These are phyloP conservation scores for Castanea mollissima DNA, from an alignment of 306 rosid genomes.

Conservation along the genomic window DNA sequence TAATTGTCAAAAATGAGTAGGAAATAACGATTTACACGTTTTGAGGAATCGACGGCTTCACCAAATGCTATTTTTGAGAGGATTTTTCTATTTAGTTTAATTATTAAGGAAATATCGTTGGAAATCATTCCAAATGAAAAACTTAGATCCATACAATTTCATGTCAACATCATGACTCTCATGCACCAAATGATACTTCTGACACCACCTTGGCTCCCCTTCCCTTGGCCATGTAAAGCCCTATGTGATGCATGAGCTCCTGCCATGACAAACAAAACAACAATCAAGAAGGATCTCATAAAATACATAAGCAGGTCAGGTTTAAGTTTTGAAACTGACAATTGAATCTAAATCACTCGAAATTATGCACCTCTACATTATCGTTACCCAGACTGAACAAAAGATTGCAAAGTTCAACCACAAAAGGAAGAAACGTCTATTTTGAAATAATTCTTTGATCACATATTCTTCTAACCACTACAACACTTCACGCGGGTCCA, in stretches of 20 bases:
- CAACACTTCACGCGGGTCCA: neutral
- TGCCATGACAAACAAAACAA: slow-evolving; percentile 19
- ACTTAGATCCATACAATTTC: too few relatives aligned
- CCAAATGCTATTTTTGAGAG: too few relatives aligned
- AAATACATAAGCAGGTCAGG: neutral
- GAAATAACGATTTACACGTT: too few relatives aligned
- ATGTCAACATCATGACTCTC: neutral
- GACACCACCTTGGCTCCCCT: slow-evolving; percentile 89
- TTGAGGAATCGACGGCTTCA: too few relatives aligned
- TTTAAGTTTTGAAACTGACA: neutral
- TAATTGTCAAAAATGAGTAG: too few relatives aligned
- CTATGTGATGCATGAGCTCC: slow-evolving; percentile 89
- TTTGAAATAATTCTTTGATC: neutral
- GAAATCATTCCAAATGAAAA: too few relatives aligned
- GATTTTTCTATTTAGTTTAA: too few relatives aligned
- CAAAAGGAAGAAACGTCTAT: neutral
- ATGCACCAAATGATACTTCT: slow-evolving; percentile 54
- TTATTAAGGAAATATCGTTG: too few relatives aligned
- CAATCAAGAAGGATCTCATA: neutral
- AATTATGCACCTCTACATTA: neutral
- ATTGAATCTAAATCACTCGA: neutral
- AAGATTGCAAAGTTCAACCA: neutral
- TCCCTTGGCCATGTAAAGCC: slow-evolving; percentile 73
- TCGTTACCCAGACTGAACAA: neutral
- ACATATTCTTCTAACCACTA: neutral